Evolutionary conservation across 352 stramenopile genomes (phyloP).

Genomic region (Paralagenidium karlingii): DNA sequence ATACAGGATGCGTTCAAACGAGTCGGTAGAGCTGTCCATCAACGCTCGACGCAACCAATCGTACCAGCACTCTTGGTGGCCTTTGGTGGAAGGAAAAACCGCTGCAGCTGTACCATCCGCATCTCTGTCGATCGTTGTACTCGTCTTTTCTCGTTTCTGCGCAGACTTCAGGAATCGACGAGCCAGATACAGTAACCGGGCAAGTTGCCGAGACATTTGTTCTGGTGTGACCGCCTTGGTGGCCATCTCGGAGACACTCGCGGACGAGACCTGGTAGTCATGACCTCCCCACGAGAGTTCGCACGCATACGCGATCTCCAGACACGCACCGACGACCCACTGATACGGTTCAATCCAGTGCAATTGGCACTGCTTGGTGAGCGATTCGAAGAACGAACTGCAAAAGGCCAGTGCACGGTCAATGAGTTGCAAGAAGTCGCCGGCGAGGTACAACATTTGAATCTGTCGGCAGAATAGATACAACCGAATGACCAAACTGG

Average conservation of each 20-base stretch:
- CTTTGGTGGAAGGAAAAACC: neutral
- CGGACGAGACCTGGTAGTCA: constrained; percentile 38
- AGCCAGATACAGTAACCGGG: constrained; percentile 61
- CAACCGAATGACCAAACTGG: constrained; percentile 32
- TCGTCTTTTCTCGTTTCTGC: constrained; percentile 10
- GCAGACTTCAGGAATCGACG: constrained; percentile 23
- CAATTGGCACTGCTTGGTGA: constrained; percentile 17
- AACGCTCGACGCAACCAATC: constrained; percentile 31
- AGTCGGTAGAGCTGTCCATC: constrained; percentile 6
- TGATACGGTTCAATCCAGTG: constrained; percentile 37
- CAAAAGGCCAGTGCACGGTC: constrained; percentile 43
- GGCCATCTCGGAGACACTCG: constrained; percentile 23
- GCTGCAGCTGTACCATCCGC: neutral
- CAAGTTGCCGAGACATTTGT: constrained; percentile 44
- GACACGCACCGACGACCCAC: constrained; percentile 57
- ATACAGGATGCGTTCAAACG: constrained; percentile 44
- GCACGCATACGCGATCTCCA: constrained; percentile 66
- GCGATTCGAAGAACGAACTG: constrained; percentile 20
- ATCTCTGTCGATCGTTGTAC: constrained; percentile 10
- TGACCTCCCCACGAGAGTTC: constrained; percentile 62
- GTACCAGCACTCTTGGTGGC: constrained; percentile 30
- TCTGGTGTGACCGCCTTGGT: constrained; percentile 36
- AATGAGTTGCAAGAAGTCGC: constrained; percentile 46
- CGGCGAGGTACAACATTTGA: constrained; percentile 59
- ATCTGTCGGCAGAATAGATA: constrained; percentile 77